Percentiles rank a stretch among this genome's conserved stretches.
Evolutionary conservation across 2,329 filamentous ascomycete species (phyloP).

Genomic region (Ophidiomyces ophidiicola): DNA sequence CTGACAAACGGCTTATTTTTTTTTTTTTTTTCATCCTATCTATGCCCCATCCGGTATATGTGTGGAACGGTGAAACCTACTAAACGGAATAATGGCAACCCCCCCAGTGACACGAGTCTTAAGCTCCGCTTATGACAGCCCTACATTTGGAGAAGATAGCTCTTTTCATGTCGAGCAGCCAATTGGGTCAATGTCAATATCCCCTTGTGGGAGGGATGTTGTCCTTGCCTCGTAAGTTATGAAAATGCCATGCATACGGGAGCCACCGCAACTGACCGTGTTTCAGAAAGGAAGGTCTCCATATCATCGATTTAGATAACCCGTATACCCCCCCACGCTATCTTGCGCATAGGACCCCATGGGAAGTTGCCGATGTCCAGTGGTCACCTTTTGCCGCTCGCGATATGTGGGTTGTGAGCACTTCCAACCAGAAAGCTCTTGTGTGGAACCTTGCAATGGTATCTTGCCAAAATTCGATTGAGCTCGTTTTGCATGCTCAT

Average conservation of each 20-base stretch:
- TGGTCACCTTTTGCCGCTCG: conserved; percentile 88
- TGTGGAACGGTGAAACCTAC: no score
- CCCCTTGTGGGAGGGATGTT: conserved; percentile 78
- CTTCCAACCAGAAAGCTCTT: conserved; percentile 84
- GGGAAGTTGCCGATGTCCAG: conserved; percentile 90
- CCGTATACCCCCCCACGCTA: conserved; percentile 77
- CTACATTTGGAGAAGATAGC: conserved; percentile 74
- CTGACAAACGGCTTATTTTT: no score
- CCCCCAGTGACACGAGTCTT: conserved; percentile 25
- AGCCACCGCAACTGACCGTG: conserved; percentile 11
- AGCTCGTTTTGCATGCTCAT: conserved; percentile 76
- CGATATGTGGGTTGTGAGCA: conserved; percentile 88
- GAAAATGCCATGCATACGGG: conserved; percentile 5
- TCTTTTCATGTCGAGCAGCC: conserved; percentile 68
- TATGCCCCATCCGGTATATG: no score
- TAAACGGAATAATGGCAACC: conserved; percentile 9
- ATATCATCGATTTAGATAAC: conserved; percentile 84
- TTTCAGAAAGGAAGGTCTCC: conserved; percentile 62
- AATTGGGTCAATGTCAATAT: conserved; percentile 85
- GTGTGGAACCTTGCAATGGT: conserved; percentile 80
- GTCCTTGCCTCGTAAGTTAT: conserved; percentile 60
- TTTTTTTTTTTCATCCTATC: background rate
- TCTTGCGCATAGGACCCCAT: conserved; percentile 75
- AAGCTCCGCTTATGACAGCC: conserved; percentile 61
- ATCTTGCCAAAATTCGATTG: conserved; percentile 63